Evolutionary conservation across 768 basidiomycete species (phyloP), one percentile per base, ranked within the genome.

Genomic region (Termitomyces sp.): DNA sequence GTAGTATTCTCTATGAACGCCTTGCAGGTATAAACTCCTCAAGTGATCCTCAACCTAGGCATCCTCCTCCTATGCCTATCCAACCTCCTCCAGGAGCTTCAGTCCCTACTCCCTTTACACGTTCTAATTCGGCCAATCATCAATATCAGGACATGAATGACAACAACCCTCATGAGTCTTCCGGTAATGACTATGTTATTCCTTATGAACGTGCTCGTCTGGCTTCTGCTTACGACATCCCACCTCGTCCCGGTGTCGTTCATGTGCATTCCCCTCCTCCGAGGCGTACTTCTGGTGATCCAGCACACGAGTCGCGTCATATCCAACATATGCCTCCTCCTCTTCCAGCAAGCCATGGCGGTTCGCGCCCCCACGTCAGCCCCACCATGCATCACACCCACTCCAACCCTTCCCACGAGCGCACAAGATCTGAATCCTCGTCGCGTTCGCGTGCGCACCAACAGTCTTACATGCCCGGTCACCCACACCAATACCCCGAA

Each of bases 1-100:
- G 50, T 60, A 73, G 89, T 51, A 83, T 92, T 42, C 72, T 92
- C 53, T 92, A 92, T 65, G 90, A 92, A 69, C 85, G 88, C 51
- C 75, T 92, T 10, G 79, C 84, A 49, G 74, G 75, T 38, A 73
- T 82, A 21, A 80, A 85, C 21, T 78, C 82, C 42, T 80, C 83
- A 1, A 82, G 79, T 55, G 79, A 76, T 59, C 53, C 73, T 32
- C 77, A 76, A 37, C 75, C 73, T 59, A 75, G 77, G 45, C 68
- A 66, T 57, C 54, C 65, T 24, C 65, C 68, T 32, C 68, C 69
- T 22, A 66, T 67, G 21, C 59, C 67, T 19, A 65, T 75, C 46
- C 61, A 64, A 48, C 46, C 68, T 5, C 72, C 65, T 38, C 69
- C 72, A 19, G 73, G 68, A 2, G 62, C 70, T 35, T 72, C 74